These are phyloP conservation scores for Boletus eberwhitei DNA, from an alignment of 768 basidiomycete species.

Conservation along the genomic window DNA sequence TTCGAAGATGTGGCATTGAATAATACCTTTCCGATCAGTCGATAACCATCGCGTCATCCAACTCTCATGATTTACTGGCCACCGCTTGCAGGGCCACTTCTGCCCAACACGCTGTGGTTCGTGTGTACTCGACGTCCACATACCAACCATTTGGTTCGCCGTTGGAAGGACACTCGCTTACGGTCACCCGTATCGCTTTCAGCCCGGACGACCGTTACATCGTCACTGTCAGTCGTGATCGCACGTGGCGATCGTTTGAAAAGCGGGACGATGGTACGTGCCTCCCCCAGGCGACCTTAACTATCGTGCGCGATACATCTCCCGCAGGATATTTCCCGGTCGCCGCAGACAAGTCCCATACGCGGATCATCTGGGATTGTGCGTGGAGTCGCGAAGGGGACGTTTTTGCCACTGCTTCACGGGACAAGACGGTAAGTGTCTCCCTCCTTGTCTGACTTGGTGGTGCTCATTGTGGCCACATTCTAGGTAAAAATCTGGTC, in stretches of 20 bases:
- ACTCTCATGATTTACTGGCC: slow-evolving; percentile 65
- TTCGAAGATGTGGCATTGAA: neutral
- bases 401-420: slow-evolving; percentile 87
- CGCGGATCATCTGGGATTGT: slow-evolving; percentile 94
- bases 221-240: slow-evolving; percentile 85
- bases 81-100: slow-evolving; percentile 89
- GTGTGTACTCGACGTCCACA: slow-evolving; percentile 69
- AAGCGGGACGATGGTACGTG: slow-evolving; percentile 40
- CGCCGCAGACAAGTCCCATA: slow-evolving; percentile 79
- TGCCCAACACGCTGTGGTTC: slow-evolving; percentile 84
- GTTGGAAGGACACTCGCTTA: slow-evolving; percentile 80
- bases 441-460: neutral
- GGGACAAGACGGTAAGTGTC: slow-evolving; percentile 82
- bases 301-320: neutral
- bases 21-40: slow-evolving; percentile 45
- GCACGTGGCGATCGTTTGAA: slow-evolving; percentile 85
- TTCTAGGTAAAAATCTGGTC: slow-evolving; percentile 86
- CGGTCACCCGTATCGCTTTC: slow-evolving; percentile 88
- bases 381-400: slow-evolving; percentile 77
- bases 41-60: slow-evolving; percentile 75
- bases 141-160: slow-evolving; percentile 73
- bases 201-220: slow-evolving; percentile 79
- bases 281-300: neutral
- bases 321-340: slow-evolving; percentile 55
- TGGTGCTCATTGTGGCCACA: neutral